Evolutionary conservation across 2,329 filamentous ascomycete species (phyloP).

Genomic region (Ilyonectria mors-panacis): DNA sequence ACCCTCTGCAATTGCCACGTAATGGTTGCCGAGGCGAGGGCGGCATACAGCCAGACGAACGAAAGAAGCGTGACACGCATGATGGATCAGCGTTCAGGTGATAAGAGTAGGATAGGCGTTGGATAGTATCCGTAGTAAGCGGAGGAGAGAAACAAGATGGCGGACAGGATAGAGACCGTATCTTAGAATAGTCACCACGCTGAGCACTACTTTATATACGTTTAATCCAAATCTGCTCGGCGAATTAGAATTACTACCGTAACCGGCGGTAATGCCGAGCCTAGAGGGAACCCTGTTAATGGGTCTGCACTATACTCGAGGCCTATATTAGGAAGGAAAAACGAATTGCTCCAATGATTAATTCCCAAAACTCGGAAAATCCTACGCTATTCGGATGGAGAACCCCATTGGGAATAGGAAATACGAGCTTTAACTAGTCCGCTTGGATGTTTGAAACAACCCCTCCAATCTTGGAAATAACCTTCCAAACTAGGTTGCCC

Average conservation of each 20-base stretch:
- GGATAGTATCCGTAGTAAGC: not conserved
- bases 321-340: not conserved
- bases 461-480: not conserved
- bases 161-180: not conserved
- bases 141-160: not conserved
- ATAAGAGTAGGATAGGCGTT: not conserved
- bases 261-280: not conserved
- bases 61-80: slow-evolving; percentile 56
- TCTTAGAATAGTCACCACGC: not conserved
- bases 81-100: not conserved
- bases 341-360: not conserved
- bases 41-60: slow-evolving; percentile 48
- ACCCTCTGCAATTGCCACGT: slow-evolving; percentile 56
- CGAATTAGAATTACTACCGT: not conserved
- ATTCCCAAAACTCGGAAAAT: not conserved
- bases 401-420: not conserved
- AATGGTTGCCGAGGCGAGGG: slow-evolving; percentile 54
- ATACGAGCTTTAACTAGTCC: not conserved
- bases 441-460: not conserved
- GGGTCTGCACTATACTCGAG: not conserved
- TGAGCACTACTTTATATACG: not conserved
- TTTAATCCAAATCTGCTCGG: too few species aligned
- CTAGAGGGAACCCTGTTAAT: not conserved
- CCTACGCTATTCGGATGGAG: not conserved
- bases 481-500: not conserved